These are phyloP conservation scores for Leccinum longicurvipes DNA, from an alignment of 768 basidiomycete species.

Conservation along the genomic window DNA sequence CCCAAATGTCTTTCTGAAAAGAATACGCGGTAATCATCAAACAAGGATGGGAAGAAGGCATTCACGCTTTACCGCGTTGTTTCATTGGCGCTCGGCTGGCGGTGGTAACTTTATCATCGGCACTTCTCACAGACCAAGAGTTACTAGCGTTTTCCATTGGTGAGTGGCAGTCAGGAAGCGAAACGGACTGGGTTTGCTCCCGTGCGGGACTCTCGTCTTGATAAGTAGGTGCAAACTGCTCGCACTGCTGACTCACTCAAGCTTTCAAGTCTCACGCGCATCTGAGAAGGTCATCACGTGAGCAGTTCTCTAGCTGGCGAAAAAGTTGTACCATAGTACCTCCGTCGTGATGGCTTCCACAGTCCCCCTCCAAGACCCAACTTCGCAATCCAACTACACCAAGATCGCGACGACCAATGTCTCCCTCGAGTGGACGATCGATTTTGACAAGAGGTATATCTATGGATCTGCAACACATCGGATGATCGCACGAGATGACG, in stretches of 20 bases:
- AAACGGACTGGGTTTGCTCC: no score
- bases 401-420: conserved; percentile 47
- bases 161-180: no score
- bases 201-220: no score
- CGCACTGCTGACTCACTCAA: no score
- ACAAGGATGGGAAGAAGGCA: not conserved
- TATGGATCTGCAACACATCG: conserved; percentile 46
- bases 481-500: conserved; percentile 37
- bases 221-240: no score
- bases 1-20: conserved; percentile 21
- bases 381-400: conserved; percentile 58
- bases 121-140: no score
- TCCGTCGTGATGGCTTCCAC: conserved; percentile 11
- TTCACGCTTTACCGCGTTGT: not conserved
- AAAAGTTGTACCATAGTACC: not conserved
- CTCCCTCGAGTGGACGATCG: conserved; percentile 53
- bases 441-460: conserved; percentile 48
- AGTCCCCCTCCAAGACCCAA: conserved; percentile 34
- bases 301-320: no score
- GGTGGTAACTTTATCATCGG: no score
- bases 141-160: no score
- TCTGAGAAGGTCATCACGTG: no score
- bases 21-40: not conserved
- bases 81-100: no score
- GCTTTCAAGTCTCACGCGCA: no score